phyloP scores from a whole-genome alignment of 352 stramenopile genomes.

The Phytophthora gonapodyides region DNA sequence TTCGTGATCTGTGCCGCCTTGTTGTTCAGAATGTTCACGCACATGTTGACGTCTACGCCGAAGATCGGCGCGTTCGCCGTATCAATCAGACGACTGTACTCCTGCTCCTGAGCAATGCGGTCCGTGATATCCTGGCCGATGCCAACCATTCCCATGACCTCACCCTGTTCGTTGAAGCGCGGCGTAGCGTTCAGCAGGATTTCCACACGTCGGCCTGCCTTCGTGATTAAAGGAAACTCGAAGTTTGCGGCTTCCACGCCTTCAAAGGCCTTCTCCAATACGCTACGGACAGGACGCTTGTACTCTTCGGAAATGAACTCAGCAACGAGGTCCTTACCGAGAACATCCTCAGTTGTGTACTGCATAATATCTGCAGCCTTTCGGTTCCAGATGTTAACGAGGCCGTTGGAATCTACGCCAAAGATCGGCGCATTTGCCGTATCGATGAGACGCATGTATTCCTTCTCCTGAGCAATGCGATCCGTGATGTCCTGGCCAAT shows the following conservation, averaged over 20 bases:
- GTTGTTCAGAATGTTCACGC: conserved; percentile 84
- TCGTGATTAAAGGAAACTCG: conserved; percentile 6
- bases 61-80: conserved; percentile 2
- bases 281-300: conserved; percentile 43
- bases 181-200: conserved; percentile 48
- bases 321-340: conserved; percentile 45
- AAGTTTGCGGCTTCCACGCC: conserved; percentile 8
- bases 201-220: conserved; percentile 33
- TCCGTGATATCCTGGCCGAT: conserved; percentile 7
- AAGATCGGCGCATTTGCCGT: conserved; percentile 50
- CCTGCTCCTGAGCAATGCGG: conserved; percentile 5
- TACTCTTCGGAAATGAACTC: conserved; percentile 56
- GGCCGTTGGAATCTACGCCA: conserved; percentile 49
- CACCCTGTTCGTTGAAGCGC: conserved; percentile 38
- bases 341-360: conserved; percentile 48
- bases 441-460: conserved; percentile 36
- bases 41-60: conserved; percentile 6
- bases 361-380: conserved; percentile 58
- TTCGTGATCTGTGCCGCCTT: conserved; percentile 83
- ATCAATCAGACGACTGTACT: conserved; percentile 7
- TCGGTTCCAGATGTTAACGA: conserved; percentile 61
- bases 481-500: conserved; percentile 32
- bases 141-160: conserved; percentile 22
- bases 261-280: conserved; percentile 36
- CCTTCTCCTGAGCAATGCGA: conserved; percentile 26